Evolutionary conservation across 2,329 filamentous ascomycete species (phyloP).

Genomic region (Scytalidium sp.): DNA sequence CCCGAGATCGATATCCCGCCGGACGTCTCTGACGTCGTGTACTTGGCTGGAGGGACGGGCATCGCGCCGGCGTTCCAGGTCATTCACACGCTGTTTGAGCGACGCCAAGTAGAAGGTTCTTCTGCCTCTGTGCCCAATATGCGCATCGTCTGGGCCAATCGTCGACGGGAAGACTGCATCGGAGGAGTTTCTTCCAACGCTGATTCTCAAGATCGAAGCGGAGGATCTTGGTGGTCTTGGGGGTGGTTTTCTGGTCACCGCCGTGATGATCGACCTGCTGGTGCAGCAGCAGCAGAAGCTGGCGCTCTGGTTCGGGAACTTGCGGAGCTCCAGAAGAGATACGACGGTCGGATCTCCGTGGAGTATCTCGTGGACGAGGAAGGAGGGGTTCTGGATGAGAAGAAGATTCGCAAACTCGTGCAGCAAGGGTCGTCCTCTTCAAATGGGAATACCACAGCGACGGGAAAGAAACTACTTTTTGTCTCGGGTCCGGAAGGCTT

Average conservation of each 20-base stretch:
- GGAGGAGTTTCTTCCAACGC: conserved; percentile 57
- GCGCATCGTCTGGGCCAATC: conserved; percentile 80
- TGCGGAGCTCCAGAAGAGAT: conserved; percentile 54
- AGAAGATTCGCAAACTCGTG: conserved; percentile 41
- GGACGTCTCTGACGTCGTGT: conserved; percentile 59
- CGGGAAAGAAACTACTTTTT: conserved; percentile 63
- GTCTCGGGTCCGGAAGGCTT: conserved; percentile 93
- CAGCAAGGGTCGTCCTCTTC: conserved; percentile 2
- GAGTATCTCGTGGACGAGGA: conserved; percentile 85
- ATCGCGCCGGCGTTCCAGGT: conserved; percentile 87
- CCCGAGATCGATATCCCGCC: conserved; percentile 61
- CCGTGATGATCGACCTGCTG: no score
- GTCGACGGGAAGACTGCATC: conserved; percentile 61
- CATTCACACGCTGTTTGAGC: conserved; percentile 58
- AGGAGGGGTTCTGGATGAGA: conserved; percentile 57
- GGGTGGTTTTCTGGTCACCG: no score
- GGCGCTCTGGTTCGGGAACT: conserved; percentile 61
- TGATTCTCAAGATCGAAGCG: no score
- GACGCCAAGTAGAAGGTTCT: no score
- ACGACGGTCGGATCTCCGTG: conserved; percentile 57
- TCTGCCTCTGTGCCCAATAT: conserved; percentile 44
- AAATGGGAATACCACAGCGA: conserved; percentile 23
- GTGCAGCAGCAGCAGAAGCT: conserved; percentile 14
- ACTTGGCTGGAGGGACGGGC: conserved; percentile 89
- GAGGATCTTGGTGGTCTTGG: no score